These are phyloP conservation scores for Canna indica DNA, from an alignment of 176 grass and related monocot genomes.

Conservation along the genomic window DNA sequence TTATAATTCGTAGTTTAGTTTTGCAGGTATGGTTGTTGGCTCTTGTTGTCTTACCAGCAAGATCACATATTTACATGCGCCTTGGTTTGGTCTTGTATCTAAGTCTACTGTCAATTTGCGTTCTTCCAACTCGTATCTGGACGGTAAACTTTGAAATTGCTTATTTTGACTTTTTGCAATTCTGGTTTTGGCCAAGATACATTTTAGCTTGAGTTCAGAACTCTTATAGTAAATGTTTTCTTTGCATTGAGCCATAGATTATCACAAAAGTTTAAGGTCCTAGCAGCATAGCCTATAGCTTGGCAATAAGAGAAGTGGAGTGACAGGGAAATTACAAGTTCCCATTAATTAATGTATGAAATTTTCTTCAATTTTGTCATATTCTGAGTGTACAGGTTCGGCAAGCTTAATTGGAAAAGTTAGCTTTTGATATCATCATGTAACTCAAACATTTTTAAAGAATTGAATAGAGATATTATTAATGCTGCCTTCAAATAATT, in stretches of 20 bases:
- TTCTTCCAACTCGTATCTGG: slow-evolving; percentile 76
- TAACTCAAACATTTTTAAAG: neutral
- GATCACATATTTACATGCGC: slow-evolving; percentile 90
- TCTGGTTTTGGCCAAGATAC: too few species aligned
- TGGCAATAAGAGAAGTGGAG: too few species aligned
- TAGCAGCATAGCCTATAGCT: too few species aligned
- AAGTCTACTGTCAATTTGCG: slow-evolving; percentile 68
- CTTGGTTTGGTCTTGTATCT: slow-evolving; percentile 73
- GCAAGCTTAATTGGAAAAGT: neutral
- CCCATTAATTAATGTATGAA: too few species aligned
- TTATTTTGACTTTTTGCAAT: neutral
- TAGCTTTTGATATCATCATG: neutral
- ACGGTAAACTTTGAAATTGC: slow-evolving; percentile 45
- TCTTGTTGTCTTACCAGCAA: slow-evolving; percentile 89
- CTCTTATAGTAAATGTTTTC: too few species aligned
- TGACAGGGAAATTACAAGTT: too few species aligned
- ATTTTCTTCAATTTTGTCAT: too few species aligned
- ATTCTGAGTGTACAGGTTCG: too few species aligned
- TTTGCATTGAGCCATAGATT: too few species aligned
- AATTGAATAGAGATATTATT: neutral
- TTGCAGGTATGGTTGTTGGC: slow-evolving; percentile 86
- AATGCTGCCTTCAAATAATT: neutral
- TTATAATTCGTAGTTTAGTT: slow-evolving; percentile 4
- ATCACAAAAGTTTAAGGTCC: too few species aligned
- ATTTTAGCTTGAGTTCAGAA: too few species aligned